Base-by-base conservation (phyloP, 768 basidiomycete genomes). In the Cystofilobasidium bisporidii region DNA sequence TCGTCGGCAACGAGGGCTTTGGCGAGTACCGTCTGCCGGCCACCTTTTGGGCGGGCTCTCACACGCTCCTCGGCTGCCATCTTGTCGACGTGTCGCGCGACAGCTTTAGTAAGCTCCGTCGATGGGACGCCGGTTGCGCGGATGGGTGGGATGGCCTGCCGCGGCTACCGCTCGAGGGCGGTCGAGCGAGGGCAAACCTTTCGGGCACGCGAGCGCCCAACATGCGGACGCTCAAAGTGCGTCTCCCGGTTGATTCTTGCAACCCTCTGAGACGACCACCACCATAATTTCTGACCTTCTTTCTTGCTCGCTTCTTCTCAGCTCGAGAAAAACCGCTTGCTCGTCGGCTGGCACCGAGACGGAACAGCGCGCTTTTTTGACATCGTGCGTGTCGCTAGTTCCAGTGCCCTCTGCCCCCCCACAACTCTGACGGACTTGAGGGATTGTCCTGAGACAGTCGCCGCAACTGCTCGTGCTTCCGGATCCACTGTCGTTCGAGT, bases 321-420 rank as follows among this genome's bases (percentile, higher is more conserved):
- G 72, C 68, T 75, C 63, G 74, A 87, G 73, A 82, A 81, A 18
- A 83, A 81, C 71, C 83, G 87, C 26, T 75, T 92, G 6, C 76
- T 88, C 24, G 75, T 87, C 3, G 87, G 86, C 0, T 79, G 79
- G 63, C 84, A 88, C 72, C 77, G 78, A 14, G 85, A 91, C 74
- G 78, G 85, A 24, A 82, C 81, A 6, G 77, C 92, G 24, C 67
- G 70, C 61, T 71, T 64, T 50, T 69, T 60, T 63, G 68, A 69
- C 18, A 26, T 63, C 50, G 66, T 68, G 10, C 47, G 53, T 48
- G 4, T 28, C n/a, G n/a, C n/a, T n/a, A n/a, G n/a, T n/a, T n/a
- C n/a, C n/a, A n/a, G n/a, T n/a, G n/a, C n/a, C n/a, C n/a, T n/a
- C n/a, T n/a, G n/a, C n/a, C n/a, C n/a, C n/a, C n/a, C n/a, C n/a